Conservation (phyloP, 2,329 filamentous ascomycete genomes). For the Pezicula rhizophila region DNA sequence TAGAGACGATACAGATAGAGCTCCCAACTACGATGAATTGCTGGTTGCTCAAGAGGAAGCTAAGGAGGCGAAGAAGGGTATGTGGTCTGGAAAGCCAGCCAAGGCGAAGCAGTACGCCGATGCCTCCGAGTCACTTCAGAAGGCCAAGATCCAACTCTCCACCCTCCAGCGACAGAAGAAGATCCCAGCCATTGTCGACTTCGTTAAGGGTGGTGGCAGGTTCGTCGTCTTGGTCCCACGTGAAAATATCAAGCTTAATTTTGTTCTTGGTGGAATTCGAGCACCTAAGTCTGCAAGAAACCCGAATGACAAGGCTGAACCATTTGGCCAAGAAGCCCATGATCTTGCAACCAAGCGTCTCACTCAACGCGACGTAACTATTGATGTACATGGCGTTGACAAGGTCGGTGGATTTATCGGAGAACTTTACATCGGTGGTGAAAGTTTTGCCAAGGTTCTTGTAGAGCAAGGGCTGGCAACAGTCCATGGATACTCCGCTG, state of each 20-base stretch:
- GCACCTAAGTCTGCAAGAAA: slow-evolving; percentile 79
- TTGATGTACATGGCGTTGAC: slow-evolving; percentile 91
- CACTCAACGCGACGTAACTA: slow-evolving; percentile 91
- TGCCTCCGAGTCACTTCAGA: slow-evolving; percentile 86
- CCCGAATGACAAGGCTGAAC: slow-evolving; percentile 75
- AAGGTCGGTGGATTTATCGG: slow-evolving; percentile 98
- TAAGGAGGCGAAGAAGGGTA: slow-evolving; percentile 83
- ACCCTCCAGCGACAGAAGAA: slow-evolving; percentile 86
- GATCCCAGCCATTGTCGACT: slow-evolving; percentile 90
- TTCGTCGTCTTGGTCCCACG: slow-evolving; percentile 89
- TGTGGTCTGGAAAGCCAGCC: slow-evolving; percentile 87
- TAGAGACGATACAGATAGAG: slow-evolving; percentile 89
- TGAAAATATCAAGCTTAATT: slow-evolving; percentile 89
- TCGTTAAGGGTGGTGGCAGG: slow-evolving; percentile 92
- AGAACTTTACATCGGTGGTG: slow-evolving; percentile 84
- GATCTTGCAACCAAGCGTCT: slow-evolving; percentile 84
- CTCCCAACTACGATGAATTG: slow-evolving; percentile 88
- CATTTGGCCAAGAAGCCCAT: slow-evolving; percentile 90
- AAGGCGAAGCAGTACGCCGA: slow-evolving; percentile 80
- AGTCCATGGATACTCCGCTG: slow-evolving; percentile 90
- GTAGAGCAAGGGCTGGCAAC: slow-evolving; percentile 91
- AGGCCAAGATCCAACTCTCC: slow-evolving; percentile 89
- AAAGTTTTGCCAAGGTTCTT: slow-evolving; percentile 89
- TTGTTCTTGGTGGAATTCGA: slow-evolving; percentile 89
- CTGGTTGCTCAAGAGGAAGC: slow-evolving; percentile 75